Percentiles rank a stretch among this genome's conserved stretches.
These are phyloP conservation scores for Salvia rosmarinus DNA, from an alignment of 257 asterid species.

Conservation along the genomic window DNA sequence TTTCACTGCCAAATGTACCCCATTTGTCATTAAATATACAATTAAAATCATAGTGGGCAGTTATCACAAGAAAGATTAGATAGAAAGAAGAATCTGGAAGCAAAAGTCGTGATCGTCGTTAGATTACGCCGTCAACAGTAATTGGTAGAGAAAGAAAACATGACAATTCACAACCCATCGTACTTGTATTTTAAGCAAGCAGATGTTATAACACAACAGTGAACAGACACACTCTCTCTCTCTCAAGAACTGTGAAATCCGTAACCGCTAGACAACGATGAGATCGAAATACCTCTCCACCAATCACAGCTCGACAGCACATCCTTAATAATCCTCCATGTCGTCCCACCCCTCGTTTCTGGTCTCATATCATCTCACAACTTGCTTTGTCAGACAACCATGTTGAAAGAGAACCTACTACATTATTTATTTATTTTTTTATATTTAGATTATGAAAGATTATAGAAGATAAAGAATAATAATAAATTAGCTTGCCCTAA, in stretches of 20 bases:
- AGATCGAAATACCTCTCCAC: conserved; percentile 2
- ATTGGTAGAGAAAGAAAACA: conserved; percentile 11
- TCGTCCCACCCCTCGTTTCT: conserved; percentile 32
- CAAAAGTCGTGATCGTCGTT: background rate
- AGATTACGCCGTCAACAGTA: conserved; percentile 38
- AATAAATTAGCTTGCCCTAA: background rate
- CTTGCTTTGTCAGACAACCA: conserved; percentile 45
- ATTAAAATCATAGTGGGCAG: too few relatives aligned
- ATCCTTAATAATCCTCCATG: conserved; percentile 29
- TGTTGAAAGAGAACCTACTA: background rate
- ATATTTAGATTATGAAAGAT: too few relatives aligned
- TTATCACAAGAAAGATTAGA: too few relatives aligned
- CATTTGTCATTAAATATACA: too few relatives aligned
- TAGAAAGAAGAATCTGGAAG: too few relatives aligned
- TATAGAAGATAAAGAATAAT: too few relatives aligned
- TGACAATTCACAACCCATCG: background rate
- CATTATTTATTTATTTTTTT: too few relatives aligned
- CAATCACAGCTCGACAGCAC: conserved; percentile 40
- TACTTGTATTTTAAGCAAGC: background rate
- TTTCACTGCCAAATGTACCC: too few relatives aligned
- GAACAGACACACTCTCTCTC: background rate
- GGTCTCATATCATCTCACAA: conserved; percentile 37
- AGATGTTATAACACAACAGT: background rate
- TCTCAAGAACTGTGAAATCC: conserved; percentile 25
- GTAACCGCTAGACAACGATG: conserved; percentile 33